Percentiles rank a stretch among this genome's conserved stretches.
These are phyloP conservation scores for Breynia disticha DNA, from an alignment of 441 rosid species.

Conservation along the genomic window DNA sequence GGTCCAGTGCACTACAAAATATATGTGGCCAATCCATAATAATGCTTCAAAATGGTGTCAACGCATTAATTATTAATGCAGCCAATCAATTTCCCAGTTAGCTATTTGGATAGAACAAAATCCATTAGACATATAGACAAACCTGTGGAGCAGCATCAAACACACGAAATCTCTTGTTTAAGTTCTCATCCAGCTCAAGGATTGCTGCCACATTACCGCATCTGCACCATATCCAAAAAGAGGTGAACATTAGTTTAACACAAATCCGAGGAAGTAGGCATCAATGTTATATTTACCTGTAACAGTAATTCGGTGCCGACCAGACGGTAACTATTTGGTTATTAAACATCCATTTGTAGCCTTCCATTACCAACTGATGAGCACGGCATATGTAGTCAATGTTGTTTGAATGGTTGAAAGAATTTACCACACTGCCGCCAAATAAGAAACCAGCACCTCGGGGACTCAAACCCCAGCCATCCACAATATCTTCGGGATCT, in stretches of 20 bases:
- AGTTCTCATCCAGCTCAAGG: constrained; percentile 78
- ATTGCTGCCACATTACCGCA: constrained; percentile 84
- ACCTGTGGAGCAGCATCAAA: constrained; percentile 85
- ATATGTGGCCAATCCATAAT: too few relatives aligned
- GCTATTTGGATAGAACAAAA: neutral
- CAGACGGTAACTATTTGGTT: constrained; percentile 85
- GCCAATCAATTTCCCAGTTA: neutral
- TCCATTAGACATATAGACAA: constrained; percentile 7
- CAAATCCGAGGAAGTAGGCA: constrained; percentile 8
- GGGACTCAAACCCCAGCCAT: constrained; percentile 95
- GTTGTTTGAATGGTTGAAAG: constrained; percentile 71
- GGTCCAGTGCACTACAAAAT: too few relatives aligned
- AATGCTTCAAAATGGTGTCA: neutral
- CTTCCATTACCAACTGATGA: constrained; percentile 94
- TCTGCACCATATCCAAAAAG: constrained; percentile 27
- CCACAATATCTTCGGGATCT: constrained; percentile 89
- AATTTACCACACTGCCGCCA: constrained; percentile 69
- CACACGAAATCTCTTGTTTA: constrained; percentile 52
- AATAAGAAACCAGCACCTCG: constrained; percentile 86
- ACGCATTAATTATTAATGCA: neutral
- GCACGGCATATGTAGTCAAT: constrained; percentile 87
- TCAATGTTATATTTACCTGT: constrained; percentile 42
- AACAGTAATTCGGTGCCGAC: constrained; percentile 97
- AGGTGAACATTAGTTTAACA: neutral
- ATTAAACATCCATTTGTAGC: constrained; percentile 89